Percentiles rank a stretch among this genome's conserved stretches.
phyloP scores from a whole-genome alignment of 2,329 filamentous ascomycete species.

The Nannizziopsis barbatae region DNA sequence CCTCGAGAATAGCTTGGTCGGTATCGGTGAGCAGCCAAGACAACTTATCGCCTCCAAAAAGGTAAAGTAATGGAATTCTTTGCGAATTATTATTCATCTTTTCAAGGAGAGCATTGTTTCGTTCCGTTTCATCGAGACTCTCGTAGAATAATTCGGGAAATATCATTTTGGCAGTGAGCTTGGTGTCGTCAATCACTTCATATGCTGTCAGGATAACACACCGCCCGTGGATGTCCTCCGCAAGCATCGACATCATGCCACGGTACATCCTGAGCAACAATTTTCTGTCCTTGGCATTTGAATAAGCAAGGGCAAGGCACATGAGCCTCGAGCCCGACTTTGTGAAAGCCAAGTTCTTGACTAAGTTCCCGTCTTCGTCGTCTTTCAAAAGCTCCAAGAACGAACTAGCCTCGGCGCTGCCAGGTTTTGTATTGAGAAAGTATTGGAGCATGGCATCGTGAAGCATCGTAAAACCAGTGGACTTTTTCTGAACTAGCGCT shows the following conservation, averaged over 20 bases:
- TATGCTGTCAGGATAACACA: constrained; percentile 73
- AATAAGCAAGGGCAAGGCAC: constrained; percentile 70
- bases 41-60: constrained; percentile 54
- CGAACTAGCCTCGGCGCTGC: constrained; percentile 70
- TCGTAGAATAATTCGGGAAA: constrained; percentile 77
- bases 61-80: constrained; percentile 62
- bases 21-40: constrained; percentile 53
- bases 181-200: constrained; percentile 90
- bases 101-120: constrained; percentile 35
- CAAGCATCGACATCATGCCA: constrained; percentile 76
- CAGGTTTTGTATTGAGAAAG: constrained; percentile 66
- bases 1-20: constrained; percentile 59
- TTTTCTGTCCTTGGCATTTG: constrained; percentile 85
- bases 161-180: constrained; percentile 72
- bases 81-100: constrained; percentile 39
- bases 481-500: constrained; percentile 86
- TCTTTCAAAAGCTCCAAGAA: constrained; percentile 86
- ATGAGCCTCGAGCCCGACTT: constrained; percentile 74
- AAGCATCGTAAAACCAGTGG: constrained; percentile 92
- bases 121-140: constrained; percentile 29
- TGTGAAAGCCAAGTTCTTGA: constrained; percentile 95
- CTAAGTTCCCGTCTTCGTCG: constrained; percentile 77
- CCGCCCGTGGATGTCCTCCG: constrained; percentile 66
- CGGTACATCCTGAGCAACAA: constrained; percentile 80
- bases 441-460: constrained; percentile 98